Evolutionary conservation across 78 protist genomes (phyloP), one percentile per base, ranked within the genome.

Genomic region (Neovahlkampfia damariscottae): DNA sequence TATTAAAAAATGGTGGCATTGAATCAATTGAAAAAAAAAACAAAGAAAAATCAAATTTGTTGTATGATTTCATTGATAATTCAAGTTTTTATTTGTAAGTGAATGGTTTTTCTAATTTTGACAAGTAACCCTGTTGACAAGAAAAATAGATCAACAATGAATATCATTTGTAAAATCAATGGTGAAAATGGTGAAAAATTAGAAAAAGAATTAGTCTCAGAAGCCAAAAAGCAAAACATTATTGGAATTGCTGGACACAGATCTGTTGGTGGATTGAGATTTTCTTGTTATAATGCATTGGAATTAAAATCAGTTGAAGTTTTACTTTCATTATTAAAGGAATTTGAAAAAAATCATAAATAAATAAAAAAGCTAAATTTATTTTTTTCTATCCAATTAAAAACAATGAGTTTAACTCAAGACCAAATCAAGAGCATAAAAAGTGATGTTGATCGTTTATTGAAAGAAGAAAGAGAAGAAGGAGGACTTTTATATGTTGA

Each of bases 231-330:
- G 29, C 27, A 35, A 10, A 83, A 81, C 67, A 67, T 89, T 62
- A 38, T 41, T 37, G 31, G 76, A 38, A 40, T 86, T 29, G 41
- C 38, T 27, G 96, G 96, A 34, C 94, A 92, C 80, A 69, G 95
- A 35, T 83, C 90, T 5, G 95, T 91, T 31, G 98, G 98, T 38
- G 95, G 94, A 9, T 35, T 93, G 40, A 84, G 98, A 40, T 96
- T 89, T 2, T 89, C 94, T 36, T 29, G 91, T 62, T 94, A 94
- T 79, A 94, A 94, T 77, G 95, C 96, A 50, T 50, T 50, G 19
- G 62, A 19, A 50, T 50, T 19, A 50, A 19, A 50, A 19, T 19
- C 62, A 50, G 62, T 50, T 50, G 62, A 50, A n/a, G 62, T n/a
- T 19, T 50, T 50, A 19, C 19, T 50, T n/a, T 19, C 19, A n/a